Evolutionary conservation across 2,329 filamentous ascomycete genomes (phyloP), one percentile per base, ranked within the genome.

Genomic region (Pleurostoma richardsiae): DNA sequence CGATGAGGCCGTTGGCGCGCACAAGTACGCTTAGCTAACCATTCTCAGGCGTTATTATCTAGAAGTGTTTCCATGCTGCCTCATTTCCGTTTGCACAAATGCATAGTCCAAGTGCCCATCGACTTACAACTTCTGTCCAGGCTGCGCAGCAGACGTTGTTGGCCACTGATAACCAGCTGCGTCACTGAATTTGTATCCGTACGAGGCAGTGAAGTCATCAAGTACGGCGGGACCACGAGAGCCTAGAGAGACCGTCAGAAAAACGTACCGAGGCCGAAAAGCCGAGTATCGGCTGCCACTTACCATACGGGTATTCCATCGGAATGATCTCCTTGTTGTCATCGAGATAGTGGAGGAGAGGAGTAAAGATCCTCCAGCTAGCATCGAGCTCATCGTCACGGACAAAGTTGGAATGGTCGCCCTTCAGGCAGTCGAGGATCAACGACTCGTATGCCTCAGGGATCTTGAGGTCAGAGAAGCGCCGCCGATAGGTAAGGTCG

Each of bases 281-380:
- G 19, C 19, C 19, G 19, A 19, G 19, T 19, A 19, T 19, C 19
- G 19, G 19, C 19, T 19, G 19, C 19, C 40, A 69, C 87, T 74
- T 73, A 96, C 94, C 94, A 66, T 99, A 99, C 56, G 95, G 92
- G 73, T 99, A 99, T 65, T 96, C 92, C 94, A 99, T 99, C 29
- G 94, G 94, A 50, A 96, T 88, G 56, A 99, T 97, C 73, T 99
- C 94, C 80, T 96, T 96, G 80, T 97, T 96, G 66, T 96, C 90
- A 56, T 99, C 95, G 10, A 99, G 83, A 73, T 99, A 99, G 77
- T 99, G 92, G 53, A 99, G 79, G 36, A 99, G 85, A 57, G 94
- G 94, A 2, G 90, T 95, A 73, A 99, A 99, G 70, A 99, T 95
- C 69, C 91, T 90, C 94, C 94, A 99, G 73, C 88, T 94, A 50